Evolutionary conservation across 2,329 filamentous ascomycete genomes (phyloP).

Genomic region (Botrytis cinerea): DNA sequence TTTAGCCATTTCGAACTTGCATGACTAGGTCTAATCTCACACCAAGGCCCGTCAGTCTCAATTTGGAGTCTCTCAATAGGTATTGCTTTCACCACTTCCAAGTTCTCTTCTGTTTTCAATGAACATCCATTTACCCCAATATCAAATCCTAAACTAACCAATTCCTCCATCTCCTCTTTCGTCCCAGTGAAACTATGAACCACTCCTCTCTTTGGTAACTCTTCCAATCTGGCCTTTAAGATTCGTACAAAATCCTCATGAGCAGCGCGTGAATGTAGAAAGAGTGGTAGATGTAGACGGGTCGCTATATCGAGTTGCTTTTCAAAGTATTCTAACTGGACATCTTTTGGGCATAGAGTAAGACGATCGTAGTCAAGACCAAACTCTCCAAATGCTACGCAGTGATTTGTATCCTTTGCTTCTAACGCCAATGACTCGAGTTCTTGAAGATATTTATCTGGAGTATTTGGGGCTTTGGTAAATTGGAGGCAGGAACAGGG

Average conservation of each 20-base stretch:
- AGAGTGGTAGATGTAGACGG: conserved; percentile 80
- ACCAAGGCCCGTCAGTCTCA: conserved; percentile 98
- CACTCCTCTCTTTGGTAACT: conserved; percentile 73
- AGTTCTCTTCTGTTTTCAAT: conserved; percentile 90
- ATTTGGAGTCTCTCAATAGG: conserved; percentile 82
- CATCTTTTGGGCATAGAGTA: conserved; percentile 74
- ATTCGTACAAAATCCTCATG: conserved; percentile 79
- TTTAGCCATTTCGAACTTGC: conserved; percentile 55
- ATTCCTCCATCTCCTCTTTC: conserved; percentile 75
- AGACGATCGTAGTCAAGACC: conserved; percentile 95
- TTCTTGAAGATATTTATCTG: conserved; percentile 53
- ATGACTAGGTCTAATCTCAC: conserved; percentile 87
- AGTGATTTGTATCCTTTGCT: conserved; percentile 46
- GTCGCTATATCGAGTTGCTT: conserved; percentile 55
- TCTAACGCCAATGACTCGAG: conserved; percentile 66
- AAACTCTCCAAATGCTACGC: conserved; percentile 87
- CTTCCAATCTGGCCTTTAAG: conserved; percentile 63
- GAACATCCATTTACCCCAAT: conserved; percentile 97
- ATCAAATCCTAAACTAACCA: conserved; percentile 80
- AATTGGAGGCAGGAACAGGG: conserved; percentile 86
- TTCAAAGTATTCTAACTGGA: conserved; percentile 83
- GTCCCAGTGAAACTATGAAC: conserved; percentile 97
- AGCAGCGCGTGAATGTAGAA: conserved; percentile 88
- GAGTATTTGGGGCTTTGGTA: conserved; percentile 49
- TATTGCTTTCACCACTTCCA: conserved; percentile 78